phyloP scores from a whole-genome alignment of 768 basidiomycete genomes.

The Lentinus tigrinus region DNA sequence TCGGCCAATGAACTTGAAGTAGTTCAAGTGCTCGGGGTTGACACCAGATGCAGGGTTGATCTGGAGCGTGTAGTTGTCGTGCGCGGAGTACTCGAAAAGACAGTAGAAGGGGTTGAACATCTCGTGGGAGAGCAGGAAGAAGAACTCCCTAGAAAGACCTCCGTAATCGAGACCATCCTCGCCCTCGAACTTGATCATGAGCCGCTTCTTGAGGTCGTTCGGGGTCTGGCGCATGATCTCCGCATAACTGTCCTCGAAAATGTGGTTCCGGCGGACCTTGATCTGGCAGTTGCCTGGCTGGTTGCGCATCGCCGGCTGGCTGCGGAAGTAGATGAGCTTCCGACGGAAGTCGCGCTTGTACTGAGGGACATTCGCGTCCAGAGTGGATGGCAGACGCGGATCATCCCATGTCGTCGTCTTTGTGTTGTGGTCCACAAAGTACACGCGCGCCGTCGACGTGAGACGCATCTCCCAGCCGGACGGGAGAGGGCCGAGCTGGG shows the following conservation, averaged over 20 bases:
- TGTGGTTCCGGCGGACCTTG: constrained; percentile 96
- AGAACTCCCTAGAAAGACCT: constrained; percentile 97
- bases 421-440: constrained; percentile 99
- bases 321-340: constrained; percentile 99
- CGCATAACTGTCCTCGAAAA: constrained; percentile 98
- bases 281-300: constrained; percentile 99
- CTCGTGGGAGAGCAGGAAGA: constrained; percentile 98
- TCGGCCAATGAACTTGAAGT: constrained; percentile 99
- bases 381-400: constrained; percentile 89
- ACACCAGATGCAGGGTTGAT: constrained; percentile 98
- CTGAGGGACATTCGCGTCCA: constrained; percentile 97
- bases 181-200: constrained; percentile 99
- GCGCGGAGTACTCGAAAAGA: constrained; percentile 98
- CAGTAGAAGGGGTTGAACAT: constrained; percentile 99
- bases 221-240: constrained; percentile 99
- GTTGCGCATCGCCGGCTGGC: constrained; percentile 96
- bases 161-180: constrained; percentile 99
- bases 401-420: constrained; percentile 99
- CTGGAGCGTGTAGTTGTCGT: constrained; percentile 99
- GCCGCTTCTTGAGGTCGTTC: constrained; percentile 94
- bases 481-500: constrained; percentile 93
- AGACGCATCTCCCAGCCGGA: constrained; percentile 99
- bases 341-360: constrained; percentile 99
- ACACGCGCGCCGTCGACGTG: constrained; percentile 95
- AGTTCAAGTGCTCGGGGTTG: constrained; percentile 98